Evolutionary conservation across 1,284 basidiomycete species (phyloP).

Genomic region (Cryptococcus sp.): DNA sequence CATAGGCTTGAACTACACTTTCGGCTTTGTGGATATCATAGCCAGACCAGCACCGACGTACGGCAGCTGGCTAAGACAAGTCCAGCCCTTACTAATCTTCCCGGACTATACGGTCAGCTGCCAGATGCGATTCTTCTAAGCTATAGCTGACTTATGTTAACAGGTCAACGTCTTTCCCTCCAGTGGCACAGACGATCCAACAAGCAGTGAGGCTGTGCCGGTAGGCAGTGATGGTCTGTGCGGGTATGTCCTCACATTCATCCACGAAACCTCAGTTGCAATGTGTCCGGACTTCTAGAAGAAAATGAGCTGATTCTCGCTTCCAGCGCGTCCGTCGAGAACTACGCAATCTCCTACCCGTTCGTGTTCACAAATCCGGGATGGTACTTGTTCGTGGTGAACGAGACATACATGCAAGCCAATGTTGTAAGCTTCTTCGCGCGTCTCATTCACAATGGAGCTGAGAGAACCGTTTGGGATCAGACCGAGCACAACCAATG

Average conservation of each 20-base stretch:
- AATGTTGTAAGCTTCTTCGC: conserved; percentile 36
- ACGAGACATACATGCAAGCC: conserved; percentile 48
- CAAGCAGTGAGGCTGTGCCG: conserved; percentile 21
- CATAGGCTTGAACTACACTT: conserved; percentile 40
- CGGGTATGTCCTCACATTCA: conserved; percentile 29
- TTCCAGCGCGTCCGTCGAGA: conserved; percentile 30
- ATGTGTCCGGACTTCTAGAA: not conserved
- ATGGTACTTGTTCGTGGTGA: conserved; percentile 50
- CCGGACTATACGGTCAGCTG: conserved; percentile 41
- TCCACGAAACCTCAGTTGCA: not conserved
- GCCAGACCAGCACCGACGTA: conserved; percentile 36
- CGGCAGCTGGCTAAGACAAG: conserved; percentile 46
- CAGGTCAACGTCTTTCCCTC: conserved; percentile 41
- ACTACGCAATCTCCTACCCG: conserved; percentile 34
- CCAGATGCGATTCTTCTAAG: not conserved
- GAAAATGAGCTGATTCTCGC: conserved; percentile 1
- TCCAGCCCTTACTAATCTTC: conserved; percentile 42
- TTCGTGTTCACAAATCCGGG: conserved; percentile 44
- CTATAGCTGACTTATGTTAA: not conserved
- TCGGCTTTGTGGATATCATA: conserved; percentile 50
- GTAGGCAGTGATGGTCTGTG: conserved; percentile 34
- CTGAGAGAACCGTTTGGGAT: not conserved
- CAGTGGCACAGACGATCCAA: conserved; percentile 29
- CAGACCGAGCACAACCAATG: conserved; percentile 40
- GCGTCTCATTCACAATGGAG: not conserved